Base-by-base conservation (phyloP, 352 stramenopile genomes). In the Globisporangium yorkense region DNA sequence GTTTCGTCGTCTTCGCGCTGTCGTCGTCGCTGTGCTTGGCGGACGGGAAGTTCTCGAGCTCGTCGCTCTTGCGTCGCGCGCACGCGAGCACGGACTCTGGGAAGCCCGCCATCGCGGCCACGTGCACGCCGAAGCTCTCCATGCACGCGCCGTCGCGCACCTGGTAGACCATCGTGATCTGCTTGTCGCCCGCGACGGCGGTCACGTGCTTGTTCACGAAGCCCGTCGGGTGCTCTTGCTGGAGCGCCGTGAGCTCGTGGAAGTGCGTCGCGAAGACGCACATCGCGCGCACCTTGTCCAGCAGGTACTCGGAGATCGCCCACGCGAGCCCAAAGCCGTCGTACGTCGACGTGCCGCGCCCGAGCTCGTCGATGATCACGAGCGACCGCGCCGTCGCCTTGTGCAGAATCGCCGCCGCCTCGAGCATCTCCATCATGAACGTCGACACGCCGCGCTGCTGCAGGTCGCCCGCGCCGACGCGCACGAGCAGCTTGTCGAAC, bases 351-450 rank as follows among this genome's bases (percentile, higher is more conserved):
- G 97, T 99, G 24, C 97, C 97, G 41, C 97, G 81, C 15, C 97
- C 97, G 5, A 99, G 77, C 71, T 99, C 97, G 73, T 99, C 97
- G 67, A 99, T 98, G 59, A 99, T 98, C 55, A 99, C 97, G 39
- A 99, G 78, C 51, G 91, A 98, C 9, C 75, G 72, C 55, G 84
- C 77, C 1, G 96, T 98, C 0, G 95, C 96, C 61, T 94, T 96
- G 70, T 96, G 84, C 44, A 99, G 70, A 66, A 99, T 99, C 16
- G 89, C 88, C 0, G 90, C 93, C 9, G 97, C 93, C 68, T 99
- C 98, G 10, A 99, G 74, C 98, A 99, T 99, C 77, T 99, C 98
- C 51, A 98, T 94, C 97, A 99, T 99, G 70, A 99, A 99, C 16
- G 97, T 99, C 10, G 94, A 99, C 47, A 99, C 96, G 40, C 97